phyloP scores from a whole-genome alignment of 1,284 basidiomycete genomes.

The Marasmius oreades region DNA sequence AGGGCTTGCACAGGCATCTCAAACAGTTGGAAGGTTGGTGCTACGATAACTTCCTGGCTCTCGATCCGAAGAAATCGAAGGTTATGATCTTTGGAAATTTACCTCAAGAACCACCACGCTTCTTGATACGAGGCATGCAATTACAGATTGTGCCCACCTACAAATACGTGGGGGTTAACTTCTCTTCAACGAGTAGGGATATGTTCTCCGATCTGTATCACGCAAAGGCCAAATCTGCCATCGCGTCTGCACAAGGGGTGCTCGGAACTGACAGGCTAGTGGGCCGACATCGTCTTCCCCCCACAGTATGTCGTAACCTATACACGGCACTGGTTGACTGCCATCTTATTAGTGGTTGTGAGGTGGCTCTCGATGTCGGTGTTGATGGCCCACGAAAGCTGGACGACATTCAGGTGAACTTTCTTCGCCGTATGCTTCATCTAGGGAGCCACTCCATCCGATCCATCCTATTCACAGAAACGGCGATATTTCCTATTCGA shows the following conservation, averaged over 20 bases:
- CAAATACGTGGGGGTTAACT: constrained; percentile 20
- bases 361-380: too few relatives aligned
- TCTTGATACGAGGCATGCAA: background rate
- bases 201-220: constrained; percentile 21
- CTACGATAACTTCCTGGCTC: background rate
- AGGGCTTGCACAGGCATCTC: background rate
- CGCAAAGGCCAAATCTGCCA: too few relatives aligned
- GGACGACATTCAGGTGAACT: constrained; percentile 18
- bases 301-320: constrained; percentile 13
- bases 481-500: constrained; percentile 18
- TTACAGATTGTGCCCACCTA: constrained; percentile 4
- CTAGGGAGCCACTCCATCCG: constrained; percentile 13
- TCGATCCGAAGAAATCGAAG: background rate
- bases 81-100: background rate
- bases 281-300: constrained; percentile 19
- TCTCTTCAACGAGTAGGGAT: constrained; percentile 9
- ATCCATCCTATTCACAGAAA: constrained; percentile 22
- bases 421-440: constrained; percentile 20
- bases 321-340: constrained; percentile 28
- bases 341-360: constrained; percentile 26
- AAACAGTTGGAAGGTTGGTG: background rate
- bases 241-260: constrained; percentile 13
- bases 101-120: background rate
- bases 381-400: constrained; percentile 9
- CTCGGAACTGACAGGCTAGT: constrained; percentile 19